Evolutionary conservation across 495 filamentous ascomycete species (phyloP).

Genomic region (Hypoxylon lienhwacheense): DNA sequence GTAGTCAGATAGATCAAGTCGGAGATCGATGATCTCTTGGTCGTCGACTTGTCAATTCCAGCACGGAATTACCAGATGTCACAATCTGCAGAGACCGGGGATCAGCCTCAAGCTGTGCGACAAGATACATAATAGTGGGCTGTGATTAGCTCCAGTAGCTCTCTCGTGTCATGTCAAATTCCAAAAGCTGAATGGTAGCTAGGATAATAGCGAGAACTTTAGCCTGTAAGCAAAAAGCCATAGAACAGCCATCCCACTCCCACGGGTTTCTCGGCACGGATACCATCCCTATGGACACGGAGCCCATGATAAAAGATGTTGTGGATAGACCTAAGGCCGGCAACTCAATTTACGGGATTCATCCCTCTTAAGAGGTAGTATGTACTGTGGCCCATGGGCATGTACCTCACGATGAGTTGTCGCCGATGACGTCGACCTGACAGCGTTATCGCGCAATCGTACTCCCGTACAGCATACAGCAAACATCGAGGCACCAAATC

Average conservation of each 20-base stretch:
- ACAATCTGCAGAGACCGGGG: too few relatives aligned
- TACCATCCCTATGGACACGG: slow-evolving; percentile 18
- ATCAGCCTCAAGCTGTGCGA: too few relatives aligned
- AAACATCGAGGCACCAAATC: slow-evolving; percentile 22
- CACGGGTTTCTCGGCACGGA: slow-evolving; percentile 26
- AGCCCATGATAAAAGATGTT: too few relatives aligned
- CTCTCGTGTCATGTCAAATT: slow-evolving; percentile 20
- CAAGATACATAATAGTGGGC: too few relatives aligned
- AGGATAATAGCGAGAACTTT: slow-evolving; percentile 5
- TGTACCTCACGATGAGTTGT: slow-evolving; percentile 22
- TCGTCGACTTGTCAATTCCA: too few relatives aligned
- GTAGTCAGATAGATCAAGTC: slow-evolving; percentile 12
- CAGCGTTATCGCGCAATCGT: slow-evolving; percentile 6
- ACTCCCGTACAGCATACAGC: neutral
- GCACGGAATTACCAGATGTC: too few relatives aligned
- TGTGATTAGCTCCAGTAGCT: too few relatives aligned
- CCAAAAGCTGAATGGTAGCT: slow-evolving; percentile 13
- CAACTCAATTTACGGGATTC: too few relatives aligned
- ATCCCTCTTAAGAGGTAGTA: too few relatives aligned
- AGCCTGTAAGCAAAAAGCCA: neutral
- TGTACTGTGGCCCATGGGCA: neutral
- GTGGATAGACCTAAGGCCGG: too few relatives aligned
- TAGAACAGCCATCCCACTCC: slow-evolving; percentile 21
- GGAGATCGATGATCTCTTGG: slow-evolving; percentile 13
- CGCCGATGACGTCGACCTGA: slow-evolving; percentile 23